Evolutionary conservation across 2,329 filamentous ascomycete species (phyloP).

Genomic region (Scytalidium lignicola): DNA sequence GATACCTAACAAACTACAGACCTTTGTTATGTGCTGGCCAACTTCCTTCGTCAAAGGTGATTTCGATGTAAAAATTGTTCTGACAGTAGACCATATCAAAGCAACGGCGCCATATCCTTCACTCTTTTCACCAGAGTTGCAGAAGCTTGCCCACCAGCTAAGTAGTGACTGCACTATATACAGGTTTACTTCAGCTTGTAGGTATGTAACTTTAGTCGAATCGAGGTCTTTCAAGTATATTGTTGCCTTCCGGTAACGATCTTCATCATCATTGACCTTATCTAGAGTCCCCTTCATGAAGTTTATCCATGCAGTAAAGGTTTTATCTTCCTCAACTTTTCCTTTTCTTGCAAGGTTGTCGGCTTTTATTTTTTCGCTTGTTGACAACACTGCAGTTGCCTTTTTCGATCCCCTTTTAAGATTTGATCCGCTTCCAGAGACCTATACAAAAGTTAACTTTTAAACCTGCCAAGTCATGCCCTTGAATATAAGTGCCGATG

Average conservation of each 20-base stretch:
- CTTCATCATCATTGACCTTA: slow-evolving; percentile 20
- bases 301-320: slow-evolving; percentile 24
- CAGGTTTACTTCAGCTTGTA: slow-evolving; percentile 31
- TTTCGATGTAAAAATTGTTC: slow-evolving; percentile 31
- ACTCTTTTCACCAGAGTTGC: slow-evolving; percentile 26
- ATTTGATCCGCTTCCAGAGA: too few relatives aligned
- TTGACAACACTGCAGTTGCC: slow-evolving; percentile 33
- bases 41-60: slow-evolving; percentile 37
- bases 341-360: slow-evolving; percentile 26
- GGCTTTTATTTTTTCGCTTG: slow-evolving; percentile 28
- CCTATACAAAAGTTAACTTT: too few relatives aligned
- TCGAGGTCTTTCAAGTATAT: slow-evolving; percentile 26
- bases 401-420: slow-evolving; percentile 29
- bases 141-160: slow-evolving; percentile 40
- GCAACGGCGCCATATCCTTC: slow-evolving; percentile 37
- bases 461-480: too few relatives aligned
- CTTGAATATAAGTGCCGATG: too few relatives aligned
- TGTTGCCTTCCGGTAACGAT: slow-evolving; percentile 22
- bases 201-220: slow-evolving; percentile 17
- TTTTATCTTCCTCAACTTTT: slow-evolving; percentile 23
- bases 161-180: slow-evolving; percentile 45
- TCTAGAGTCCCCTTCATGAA: slow-evolving; percentile 24
- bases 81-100: slow-evolving; percentile 39
- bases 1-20: slow-evolving; percentile 28
- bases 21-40: slow-evolving; percentile 26